Conservation (phyloP, 805 yeast genomes). For the Helenozyma rhizophorensis region DNA sequence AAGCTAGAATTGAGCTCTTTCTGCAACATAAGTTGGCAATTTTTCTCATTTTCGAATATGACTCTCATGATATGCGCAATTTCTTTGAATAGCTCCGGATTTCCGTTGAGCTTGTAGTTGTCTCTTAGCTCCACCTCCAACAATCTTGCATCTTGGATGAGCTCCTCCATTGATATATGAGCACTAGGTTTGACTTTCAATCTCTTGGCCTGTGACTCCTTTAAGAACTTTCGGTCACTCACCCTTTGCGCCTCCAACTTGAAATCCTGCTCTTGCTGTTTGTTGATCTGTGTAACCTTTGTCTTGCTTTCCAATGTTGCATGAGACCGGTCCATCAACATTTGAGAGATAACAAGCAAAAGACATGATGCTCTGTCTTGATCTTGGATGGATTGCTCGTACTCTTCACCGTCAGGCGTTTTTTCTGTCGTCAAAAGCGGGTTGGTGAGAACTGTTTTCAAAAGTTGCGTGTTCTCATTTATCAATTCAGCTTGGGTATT, state of each 20-base stretch:
- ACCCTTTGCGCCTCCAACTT: constrained; percentile 21
- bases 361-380: constrained; percentile 68
- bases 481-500: constrained; percentile 49
- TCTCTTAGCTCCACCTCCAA: constrained; percentile 19
- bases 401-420: constrained; percentile 70
- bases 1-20: constrained; percentile 48
- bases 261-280: constrained; percentile 14
- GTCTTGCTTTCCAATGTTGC: constrained; percentile 6
- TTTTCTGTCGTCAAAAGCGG: constrained; percentile 46
- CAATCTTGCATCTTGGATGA: constrained; percentile 16
- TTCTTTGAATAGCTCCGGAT: constrained; percentile 16
- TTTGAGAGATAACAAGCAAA: constrained; percentile 49
- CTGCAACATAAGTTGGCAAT: constrained; percentile 35
- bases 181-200: constrained; percentile 25
- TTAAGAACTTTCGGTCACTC: constrained; percentile 23
- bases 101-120: constrained; percentile 7
- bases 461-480: constrained; percentile 47
- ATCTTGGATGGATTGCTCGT: constrained; percentile 63
- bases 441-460: constrained; percentile 40
- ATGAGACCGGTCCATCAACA: constrained; percentile 35
- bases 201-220: constrained; percentile 17
- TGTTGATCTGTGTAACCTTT: constrained; percentile 5
- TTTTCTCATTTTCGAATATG: constrained; percentile 42
- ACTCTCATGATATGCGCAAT: constrained; percentile 21
- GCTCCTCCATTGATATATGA: constrained; percentile 31